Conservation (phyloP, 2,329 filamentous ascomycete species). For the Plenodomus lindquistii region DNA sequence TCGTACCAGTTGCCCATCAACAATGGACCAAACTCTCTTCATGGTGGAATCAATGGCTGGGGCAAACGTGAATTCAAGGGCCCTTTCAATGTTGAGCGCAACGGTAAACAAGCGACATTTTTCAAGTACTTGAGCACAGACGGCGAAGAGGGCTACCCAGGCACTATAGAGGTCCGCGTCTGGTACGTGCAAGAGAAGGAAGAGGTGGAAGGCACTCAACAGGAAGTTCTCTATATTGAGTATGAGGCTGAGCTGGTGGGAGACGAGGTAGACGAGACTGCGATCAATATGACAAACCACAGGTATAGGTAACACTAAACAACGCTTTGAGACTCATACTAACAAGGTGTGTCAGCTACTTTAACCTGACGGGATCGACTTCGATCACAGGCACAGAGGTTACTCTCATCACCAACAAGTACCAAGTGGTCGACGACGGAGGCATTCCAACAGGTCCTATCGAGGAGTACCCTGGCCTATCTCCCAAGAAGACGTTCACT, state of each 20-base stretch:
- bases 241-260: slow-evolving; percentile 83
- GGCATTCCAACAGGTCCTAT: slow-evolving; percentile 76
- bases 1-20: slow-evolving; percentile 74
- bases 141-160: slow-evolving; percentile 88
- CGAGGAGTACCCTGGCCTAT: slow-evolving; percentile 65
- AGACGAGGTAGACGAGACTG: slow-evolving; percentile 81
- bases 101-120: slow-evolving; percentile 50
- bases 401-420: slow-evolving; percentile 61
- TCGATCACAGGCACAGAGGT: slow-evolving; percentile 67
- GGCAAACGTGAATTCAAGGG: slow-evolving; percentile 78
- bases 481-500: slow-evolving; percentile 69
- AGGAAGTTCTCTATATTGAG: slow-evolving; percentile 78
- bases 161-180: slow-evolving; percentile 75
- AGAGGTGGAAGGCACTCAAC: slow-evolving; percentile 62
- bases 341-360: slow-evolving; percentile 54
- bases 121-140: slow-evolving; percentile 68
- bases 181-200: slow-evolving; percentile 78
- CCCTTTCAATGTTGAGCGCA: slow-evolving; percentile 61
- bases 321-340: slow-evolving; percentile 1
- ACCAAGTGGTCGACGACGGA: slow-evolving; percentile 73
- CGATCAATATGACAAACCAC: slow-evolving; percentile 93
- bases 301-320: slow-evolving; percentile 58
- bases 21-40: slow-evolving; percentile 71
- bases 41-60: slow-evolving; percentile 69
- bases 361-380: slow-evolving; percentile 65